Conservation (phyloP, 2,329 filamentous ascomycete species). For the Fusarium sp. region DNA sequence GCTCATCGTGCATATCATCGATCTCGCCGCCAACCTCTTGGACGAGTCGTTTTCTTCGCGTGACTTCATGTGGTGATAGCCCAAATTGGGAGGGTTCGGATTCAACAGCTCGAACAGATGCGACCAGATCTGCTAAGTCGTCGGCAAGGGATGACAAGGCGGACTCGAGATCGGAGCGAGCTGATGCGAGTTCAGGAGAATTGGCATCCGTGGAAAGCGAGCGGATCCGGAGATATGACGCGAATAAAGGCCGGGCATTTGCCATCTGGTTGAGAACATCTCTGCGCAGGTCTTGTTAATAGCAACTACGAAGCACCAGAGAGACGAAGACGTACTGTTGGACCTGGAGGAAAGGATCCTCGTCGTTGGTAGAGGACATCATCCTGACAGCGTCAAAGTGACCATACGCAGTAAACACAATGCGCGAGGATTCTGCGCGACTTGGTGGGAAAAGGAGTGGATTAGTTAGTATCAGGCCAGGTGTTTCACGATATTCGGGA, state of each 20-base stretch:
- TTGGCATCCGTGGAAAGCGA: constrained; percentile 76
- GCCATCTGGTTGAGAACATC: constrained; percentile 88
- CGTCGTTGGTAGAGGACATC: constrained; percentile 74
- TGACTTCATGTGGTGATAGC: constrained; percentile 82
- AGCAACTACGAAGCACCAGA: neutral
- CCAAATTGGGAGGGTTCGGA: constrained; percentile 88
- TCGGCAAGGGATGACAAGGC: constrained; percentile 76
- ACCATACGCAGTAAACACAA: constrained; percentile 35
- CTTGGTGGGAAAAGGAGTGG: neutral
- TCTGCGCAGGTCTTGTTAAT: constrained; percentile 56
- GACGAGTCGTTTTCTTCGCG: constrained; percentile 81
- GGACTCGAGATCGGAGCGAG: constrained; percentile 72
- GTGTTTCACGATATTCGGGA: constrained; percentile 11
- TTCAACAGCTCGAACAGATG: constrained; percentile 88
- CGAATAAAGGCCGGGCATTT: constrained; percentile 85
- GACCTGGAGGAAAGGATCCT: constrained; percentile 77
- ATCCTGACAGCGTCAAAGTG: constrained; percentile 52
- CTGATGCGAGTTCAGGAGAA: constrained; percentile 87
- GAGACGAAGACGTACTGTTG: constrained; percentile 63
- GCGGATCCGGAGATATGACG: constrained; percentile 94
- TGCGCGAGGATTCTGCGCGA: neutral
- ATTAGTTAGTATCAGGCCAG: neutral
- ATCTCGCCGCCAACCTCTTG: constrained; percentile 90
- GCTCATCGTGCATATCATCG: constrained; percentile 86
- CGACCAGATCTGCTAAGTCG: constrained; percentile 88